phyloP scores from a whole-genome alignment of 208 protist species.

The Trypanosoma grayi region DNA sequence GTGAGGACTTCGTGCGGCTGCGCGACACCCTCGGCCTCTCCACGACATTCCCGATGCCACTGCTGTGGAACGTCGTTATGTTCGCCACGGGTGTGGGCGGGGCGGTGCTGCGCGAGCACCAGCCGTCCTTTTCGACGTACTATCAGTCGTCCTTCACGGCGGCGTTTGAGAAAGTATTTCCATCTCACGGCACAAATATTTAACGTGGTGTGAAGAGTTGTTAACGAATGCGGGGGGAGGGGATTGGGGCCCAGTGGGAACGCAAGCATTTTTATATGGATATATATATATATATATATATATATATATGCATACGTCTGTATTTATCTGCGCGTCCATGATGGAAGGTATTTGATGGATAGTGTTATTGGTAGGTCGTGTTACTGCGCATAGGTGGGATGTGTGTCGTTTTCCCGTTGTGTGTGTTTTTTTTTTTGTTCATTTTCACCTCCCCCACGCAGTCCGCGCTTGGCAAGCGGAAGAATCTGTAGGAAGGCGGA shows the following conservation, averaged over 20 bases:
- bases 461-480: not conserved
- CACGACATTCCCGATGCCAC: slow-evolving; percentile 40
- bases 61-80: slow-evolving; percentile 79
- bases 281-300: slow-evolving; percentile 16
- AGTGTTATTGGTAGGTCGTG: too few relatives aligned
- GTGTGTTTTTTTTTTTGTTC: not conserved
- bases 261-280: too few relatives aligned
- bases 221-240: too few relatives aligned
- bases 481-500: not conserved
- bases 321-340: not conserved
- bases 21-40: slow-evolving; percentile 47
- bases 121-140: slow-evolving; percentile 11
- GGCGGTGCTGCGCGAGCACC: slow-evolving; percentile 20
- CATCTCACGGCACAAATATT: not conserved
- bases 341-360: too few relatives aligned
- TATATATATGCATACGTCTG: slow-evolving; percentile 23
- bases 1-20: slow-evolving; percentile 36
- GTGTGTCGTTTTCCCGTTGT: too few relatives aligned
- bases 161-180: slow-evolving; percentile 17
- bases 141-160: slow-evolving; percentile 27
- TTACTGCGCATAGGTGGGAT: too few relatives aligned
- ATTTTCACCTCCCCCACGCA: too few relatives aligned
- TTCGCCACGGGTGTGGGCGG: slow-evolving; percentile 47
- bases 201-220: too few relatives aligned
- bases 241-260: too few relatives aligned